Evolutionary conservation across 768 basidiomycete genomes (phyloP).

Genomic region (Tulasnella sp.): DNA sequence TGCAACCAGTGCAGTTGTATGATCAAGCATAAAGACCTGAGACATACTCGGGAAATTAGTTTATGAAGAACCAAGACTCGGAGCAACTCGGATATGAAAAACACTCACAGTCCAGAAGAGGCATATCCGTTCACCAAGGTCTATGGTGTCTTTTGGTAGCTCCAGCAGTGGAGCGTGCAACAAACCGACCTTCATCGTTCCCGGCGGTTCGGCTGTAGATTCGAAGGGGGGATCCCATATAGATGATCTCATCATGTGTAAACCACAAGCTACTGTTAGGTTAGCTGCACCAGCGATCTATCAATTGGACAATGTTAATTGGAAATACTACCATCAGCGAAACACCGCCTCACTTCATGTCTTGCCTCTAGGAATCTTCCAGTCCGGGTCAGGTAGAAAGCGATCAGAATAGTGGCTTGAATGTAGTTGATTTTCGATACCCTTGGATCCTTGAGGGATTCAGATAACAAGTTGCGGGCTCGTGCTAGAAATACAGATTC

Average conservation of each 20-base stretch:
- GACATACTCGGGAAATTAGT: not conserved
- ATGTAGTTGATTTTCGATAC: conserved; percentile 13
- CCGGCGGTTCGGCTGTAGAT: not conserved
- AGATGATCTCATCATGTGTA: conserved; percentile 15
- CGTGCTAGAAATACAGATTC: conserved; percentile 8
- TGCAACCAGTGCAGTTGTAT: not conserved
- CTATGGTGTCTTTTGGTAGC: conserved; percentile 4
- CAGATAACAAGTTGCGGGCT: conserved; percentile 6
- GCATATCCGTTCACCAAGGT: conserved; percentile 10
- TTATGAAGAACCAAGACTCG: not conserved
- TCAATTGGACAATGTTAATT: conserved; percentile 1
- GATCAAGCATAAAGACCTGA: not conserved
- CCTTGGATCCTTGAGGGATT: conserved; percentile 5
- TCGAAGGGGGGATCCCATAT: not conserved
- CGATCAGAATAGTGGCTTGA: conserved; percentile 14
- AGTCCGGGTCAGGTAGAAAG: conserved; percentile 11
- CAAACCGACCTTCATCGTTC: not conserved
- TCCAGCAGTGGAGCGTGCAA: not conserved
- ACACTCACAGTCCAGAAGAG: conserved; percentile 11
- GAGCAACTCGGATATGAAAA: not conserved
- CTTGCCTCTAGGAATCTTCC: conserved; percentile 15
- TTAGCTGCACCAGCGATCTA: conserved; percentile 10
- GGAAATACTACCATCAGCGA: not conserved
- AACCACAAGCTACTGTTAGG: conserved; percentile 13
- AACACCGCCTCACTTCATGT: conserved; percentile 8